Base-by-base conservation (phyloP, 2,329 filamentous ascomycete species). In the Trichoderma hamatum region DNA sequence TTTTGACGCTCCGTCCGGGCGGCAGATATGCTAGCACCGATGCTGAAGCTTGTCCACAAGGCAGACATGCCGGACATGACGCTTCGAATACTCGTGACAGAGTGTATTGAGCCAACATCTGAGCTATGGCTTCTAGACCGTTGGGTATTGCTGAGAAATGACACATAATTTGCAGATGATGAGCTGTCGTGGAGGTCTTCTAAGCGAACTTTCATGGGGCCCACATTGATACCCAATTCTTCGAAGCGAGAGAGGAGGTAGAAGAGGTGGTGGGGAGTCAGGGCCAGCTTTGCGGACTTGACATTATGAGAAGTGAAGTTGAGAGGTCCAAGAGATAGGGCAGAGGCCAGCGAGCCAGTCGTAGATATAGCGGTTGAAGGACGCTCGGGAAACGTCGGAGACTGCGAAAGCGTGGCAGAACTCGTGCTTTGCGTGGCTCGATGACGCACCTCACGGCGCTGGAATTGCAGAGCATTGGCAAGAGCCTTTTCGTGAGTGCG, bases 11-110 rank as follows among this genome's bases (percentile, higher is more conserved):
- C 96, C 43, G 90, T 92, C 77, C 94, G 92, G 72, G 93, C 91
- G 61, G 89, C 88, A 52, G 92, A 90, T 75, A 93, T 93, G 80
- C 90, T 92, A 55, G 92, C 90, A 70, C 90, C 90, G 32, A 97
- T 87, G 28, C 94, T 92, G 73, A 98, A 90, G 75, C 90, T 94
- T 26, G 93, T 91, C 95, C 94, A 98, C 56, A 98, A 83, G 16
- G 92, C 90, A 69, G 94, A 96, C 92, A 99, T 97, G 79, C 92
- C 93, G 32, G 96, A 97, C 92, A 98, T 95, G 76, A 97, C 94
- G 79, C 95, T 98, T 78, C 95, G 90, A 73, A 99, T 93, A 82
- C 96, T 98, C 28, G 95, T 97, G 52, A 97, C 94, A 7, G 96
- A 98, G 76, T 94, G 94, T 73, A 98, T 93, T 1, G 96, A 98